Evolutionary conservation across 768 basidiomycete genomes (phyloP).

Genomic region (Trametes villosa): DNA sequence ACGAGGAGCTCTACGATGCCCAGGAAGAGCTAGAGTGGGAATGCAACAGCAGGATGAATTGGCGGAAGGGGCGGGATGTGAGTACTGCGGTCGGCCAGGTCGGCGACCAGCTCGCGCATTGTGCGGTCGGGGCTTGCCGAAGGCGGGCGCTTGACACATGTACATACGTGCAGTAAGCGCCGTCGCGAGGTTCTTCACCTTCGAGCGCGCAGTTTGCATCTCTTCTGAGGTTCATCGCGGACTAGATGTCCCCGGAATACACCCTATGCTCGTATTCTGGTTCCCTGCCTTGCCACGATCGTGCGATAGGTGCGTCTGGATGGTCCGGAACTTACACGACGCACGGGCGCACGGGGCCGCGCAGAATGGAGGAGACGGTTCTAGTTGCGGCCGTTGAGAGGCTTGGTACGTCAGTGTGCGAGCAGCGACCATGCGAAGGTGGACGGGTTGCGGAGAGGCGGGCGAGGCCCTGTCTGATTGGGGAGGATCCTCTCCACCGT

Average conservation of each 20-base stretch:
- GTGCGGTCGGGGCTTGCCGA: constrained; percentile 12
- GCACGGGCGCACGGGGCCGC: background rate
- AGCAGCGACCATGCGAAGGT: background rate
- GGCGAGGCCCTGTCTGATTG: background rate
- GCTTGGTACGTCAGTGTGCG: constrained; percentile 12
- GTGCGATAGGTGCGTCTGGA: background rate
- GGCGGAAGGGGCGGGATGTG: constrained; percentile 1
- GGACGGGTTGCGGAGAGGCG: background rate
- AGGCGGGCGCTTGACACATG: background rate
- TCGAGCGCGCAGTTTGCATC: background rate
- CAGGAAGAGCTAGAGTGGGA: background rate
- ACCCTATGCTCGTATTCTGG: background rate
- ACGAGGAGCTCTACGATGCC: background rate
- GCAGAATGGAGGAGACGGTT: constrained; percentile 1
- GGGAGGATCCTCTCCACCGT: constrained; percentile 5
- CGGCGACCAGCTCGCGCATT: background rate
- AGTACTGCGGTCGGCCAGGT: background rate
- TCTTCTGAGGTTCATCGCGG: background rate
- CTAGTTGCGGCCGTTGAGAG: constrained; percentile 12
- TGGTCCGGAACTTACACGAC: background rate
- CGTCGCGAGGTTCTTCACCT: background rate
- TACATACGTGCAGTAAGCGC: background rate
- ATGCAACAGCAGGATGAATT: background rate
- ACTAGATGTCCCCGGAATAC: background rate
- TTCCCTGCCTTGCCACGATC: background rate